Conservation (phyloP, 2,329 filamentous ascomycete species). For the Cryphonectria naterciae region DNA sequence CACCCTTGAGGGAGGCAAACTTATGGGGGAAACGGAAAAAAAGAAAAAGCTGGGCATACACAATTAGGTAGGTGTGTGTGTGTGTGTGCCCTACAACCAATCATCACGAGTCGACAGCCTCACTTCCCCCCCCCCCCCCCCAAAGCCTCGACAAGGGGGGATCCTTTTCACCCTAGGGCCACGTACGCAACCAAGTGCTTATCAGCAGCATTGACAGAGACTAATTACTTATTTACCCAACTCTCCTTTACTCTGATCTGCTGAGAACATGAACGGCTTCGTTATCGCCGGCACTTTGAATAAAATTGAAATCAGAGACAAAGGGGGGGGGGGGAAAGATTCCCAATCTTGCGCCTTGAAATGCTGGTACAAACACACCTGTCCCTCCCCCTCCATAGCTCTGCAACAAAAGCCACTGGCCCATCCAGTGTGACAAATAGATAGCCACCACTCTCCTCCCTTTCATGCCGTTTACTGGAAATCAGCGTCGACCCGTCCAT, state of each 20-base stretch:
- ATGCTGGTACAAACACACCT: background rate
- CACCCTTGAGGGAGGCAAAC: background rate
- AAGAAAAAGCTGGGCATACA: background rate
- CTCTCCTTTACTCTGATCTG: background rate
- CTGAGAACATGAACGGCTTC: background rate
- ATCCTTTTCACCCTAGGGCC: background rate
- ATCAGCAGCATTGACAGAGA: background rate
- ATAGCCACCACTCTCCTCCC: background rate
- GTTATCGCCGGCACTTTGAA: background rate
- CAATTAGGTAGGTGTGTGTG: background rate
- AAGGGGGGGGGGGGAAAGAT: background rate
- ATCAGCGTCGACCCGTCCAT: slow-evolving; percentile 77
- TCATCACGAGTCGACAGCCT: slow-evolving; percentile 15
- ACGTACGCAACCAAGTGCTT: background rate
- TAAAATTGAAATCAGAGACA: background rate
- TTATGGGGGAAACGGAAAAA: background rate
- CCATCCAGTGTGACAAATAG: too few species aligned
- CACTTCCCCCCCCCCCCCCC: background rate
- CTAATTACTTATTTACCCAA: background rate
- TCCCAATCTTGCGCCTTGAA: background rate
- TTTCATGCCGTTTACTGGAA: slow-evolving; percentile 60
- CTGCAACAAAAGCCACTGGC: background rate
- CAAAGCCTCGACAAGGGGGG: background rate
- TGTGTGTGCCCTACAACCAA: slow-evolving; percentile 1
- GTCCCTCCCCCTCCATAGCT: too few species aligned